Base-by-base conservation (phyloP, 768 basidiomycete species). In the Melanogaster broomeanus region DNA sequence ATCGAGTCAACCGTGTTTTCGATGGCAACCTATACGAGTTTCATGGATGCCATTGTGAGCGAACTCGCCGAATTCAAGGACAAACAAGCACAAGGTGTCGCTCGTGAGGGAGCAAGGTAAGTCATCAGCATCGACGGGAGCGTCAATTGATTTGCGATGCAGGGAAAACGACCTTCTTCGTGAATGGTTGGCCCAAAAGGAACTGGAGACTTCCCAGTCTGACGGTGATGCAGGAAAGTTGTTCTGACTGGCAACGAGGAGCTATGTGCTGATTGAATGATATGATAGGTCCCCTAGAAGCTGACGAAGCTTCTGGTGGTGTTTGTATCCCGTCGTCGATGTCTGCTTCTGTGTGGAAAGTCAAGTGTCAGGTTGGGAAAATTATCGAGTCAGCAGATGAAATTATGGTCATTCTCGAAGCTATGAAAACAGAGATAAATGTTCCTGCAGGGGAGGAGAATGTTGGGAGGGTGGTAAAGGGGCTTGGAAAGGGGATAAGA, bases 371-470 rank as follows among this genome's bases (percentile, higher is more conserved):
- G 1, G 61, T 71, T 5, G 79, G 78, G 12, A 74, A 81, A 46
- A 55, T 62, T 0, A 71, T 85, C 38, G 42, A 61, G 4, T 68
- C 76, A 1, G 67, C 69, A 3, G 73, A 77, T 12, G 68, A 77
- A 4, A 70, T 78, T 3, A 58, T 84, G 33, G 42, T 81, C 28
- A 72, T 82, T 18, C 71, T 86, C 12, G 82, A 84, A 63, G 81
- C 84, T 1, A 86, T 85, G 85, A 86, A 87, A 66, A 83, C 79
- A 0, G 82, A 83, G 58, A 77, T 85, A 39, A 70, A 74, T 13
- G 60, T 86, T 15, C 63, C 63, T 44, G 77, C 79, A 0, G 75
- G 78, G 0, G 72, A 76, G 16, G 68, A 66, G 9, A 74, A 75
- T 45, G 60, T 81, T 2, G 81, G 81, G 2, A 78, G 67, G 22